A percentile compares a stretch with the other conserved stretches of the same genome.
Evolutionary conservation across 495 filamentous ascomycete species (phyloP).

Genomic region (Massariosphaeria phaeospora): DNA sequence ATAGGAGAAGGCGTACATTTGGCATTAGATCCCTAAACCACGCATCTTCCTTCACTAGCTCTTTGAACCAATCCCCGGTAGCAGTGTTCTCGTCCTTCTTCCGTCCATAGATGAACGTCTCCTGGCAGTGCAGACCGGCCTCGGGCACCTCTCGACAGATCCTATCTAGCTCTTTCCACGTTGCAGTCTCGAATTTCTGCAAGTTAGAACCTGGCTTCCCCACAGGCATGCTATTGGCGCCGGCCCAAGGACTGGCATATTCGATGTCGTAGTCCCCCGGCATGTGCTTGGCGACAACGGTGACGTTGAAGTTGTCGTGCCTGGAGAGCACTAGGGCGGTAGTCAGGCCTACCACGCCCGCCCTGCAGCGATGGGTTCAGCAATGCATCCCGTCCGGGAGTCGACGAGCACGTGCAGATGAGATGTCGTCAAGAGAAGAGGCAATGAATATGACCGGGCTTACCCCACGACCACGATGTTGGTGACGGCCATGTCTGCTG

Average conservation of each 20-base stretch:
- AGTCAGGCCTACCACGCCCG: slow-evolving; percentile 89
- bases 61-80: slow-evolving; percentile 53
- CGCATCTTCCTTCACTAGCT: slow-evolving; percentile 61
- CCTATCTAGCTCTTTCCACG: slow-evolving; percentile 42
- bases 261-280: slow-evolving; percentile 96
- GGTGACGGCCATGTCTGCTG: slow-evolving; percentile 10
- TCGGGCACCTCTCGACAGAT: slow-evolving; percentile 67
- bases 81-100: slow-evolving; percentile 53
- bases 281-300: slow-evolving; percentile 92
- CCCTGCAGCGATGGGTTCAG: slow-evolving; percentile 52
- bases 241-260: slow-evolving; percentile 93
- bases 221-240: slow-evolving; percentile 81
- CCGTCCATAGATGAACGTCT: slow-evolving; percentile 58
- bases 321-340: slow-evolving; percentile 78
- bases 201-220: slow-evolving; percentile 50
- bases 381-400: too few relatives aligned
- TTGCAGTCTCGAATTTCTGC: slow-evolving; percentile 48
- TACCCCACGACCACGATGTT: slow-evolving; percentile 25
- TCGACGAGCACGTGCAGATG: too few relatives aligned
- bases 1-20: slow-evolving; percentile 50
- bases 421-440: too few relatives aligned
- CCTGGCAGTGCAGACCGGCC: slow-evolving; percentile 84
- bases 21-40: slow-evolving; percentile 81
- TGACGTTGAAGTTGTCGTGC: slow-evolving; percentile 63
- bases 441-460: too few relatives aligned